These are phyloP conservation scores for Ophiostoma ips DNA, from an alignment of 2,329 filamentous ascomycete species.

Conservation along the genomic window DNA sequence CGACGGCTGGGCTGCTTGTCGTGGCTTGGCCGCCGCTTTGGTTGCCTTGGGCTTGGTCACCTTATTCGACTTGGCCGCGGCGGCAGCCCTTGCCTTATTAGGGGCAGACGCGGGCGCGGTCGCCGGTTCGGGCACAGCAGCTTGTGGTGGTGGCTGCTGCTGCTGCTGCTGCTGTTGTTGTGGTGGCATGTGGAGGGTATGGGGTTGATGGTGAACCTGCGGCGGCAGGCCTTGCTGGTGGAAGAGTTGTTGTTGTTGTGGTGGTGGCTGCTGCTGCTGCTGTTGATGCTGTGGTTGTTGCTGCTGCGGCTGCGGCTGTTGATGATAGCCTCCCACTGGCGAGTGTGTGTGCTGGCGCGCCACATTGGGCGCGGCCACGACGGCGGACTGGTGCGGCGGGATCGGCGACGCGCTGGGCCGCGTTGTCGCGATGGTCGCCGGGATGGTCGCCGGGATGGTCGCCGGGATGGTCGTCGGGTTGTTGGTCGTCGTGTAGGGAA, in stretches of 20 bases:
- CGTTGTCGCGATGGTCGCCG: background rate
- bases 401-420: background rate
- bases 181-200: background rate
- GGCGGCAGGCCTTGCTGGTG: background rate
- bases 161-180: background rate
- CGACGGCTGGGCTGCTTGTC: background rate
- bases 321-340: too few relatives aligned
- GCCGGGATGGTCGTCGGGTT: background rate
- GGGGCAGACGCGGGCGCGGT: background rate
- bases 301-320: background rate
- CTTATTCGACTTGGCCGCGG: slow-evolving; percentile 1
- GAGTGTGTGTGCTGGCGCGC: background rate
- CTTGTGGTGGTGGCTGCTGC: background rate
- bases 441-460: background rate
- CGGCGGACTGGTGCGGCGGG: background rate
- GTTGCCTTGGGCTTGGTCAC: slow-evolving; percentile 4
- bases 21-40: background rate
- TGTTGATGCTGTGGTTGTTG: background rate
- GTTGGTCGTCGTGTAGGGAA: background rate
- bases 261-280: slow-evolving; percentile 3
- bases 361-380: background rate
- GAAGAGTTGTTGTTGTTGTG: background rate
- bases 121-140: background rate
- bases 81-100: background rate
- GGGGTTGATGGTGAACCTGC: background rate